Evolutionary conservation across 495 filamentous ascomycete species (phyloP), one percentile per base, ranked within the genome.

Genomic region (Poronia punctata): DNA sequence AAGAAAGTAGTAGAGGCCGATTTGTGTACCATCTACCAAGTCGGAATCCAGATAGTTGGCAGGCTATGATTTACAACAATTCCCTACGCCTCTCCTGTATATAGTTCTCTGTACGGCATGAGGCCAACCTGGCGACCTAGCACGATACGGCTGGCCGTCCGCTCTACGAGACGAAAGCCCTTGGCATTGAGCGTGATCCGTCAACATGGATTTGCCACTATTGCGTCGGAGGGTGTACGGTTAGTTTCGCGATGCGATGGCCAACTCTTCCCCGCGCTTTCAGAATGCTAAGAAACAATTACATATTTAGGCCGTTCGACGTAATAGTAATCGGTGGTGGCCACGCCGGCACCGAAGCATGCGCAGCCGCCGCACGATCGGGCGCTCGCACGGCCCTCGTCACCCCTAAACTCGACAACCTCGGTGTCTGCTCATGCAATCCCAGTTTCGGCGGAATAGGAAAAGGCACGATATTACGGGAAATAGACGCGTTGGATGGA

Each of bases 391-490:
- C 92, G 4, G 88, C 84, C 4, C 75, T 98, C 40, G 72, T 98
- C 25, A 98, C 92, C 3, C 89, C 86, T 34, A 84, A 79, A 41
- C 56, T 88, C 39, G 79, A 86, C 35, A 95, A 95, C 53, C 82
- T 98, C 19, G 92, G 92, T 24, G 84, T 90, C 15, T 97, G 93
- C 65, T 96, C 90, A 36, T 98, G 92, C 69, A 98, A 98, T 62
- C 92, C 92, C 19, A 92, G 84, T 42, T 94, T 98, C 58, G 92
- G 92, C 32, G 92, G 92, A 22, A 98, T 98, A 50, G 92, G 92
- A n/a, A 98, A 98, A 62, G 92, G 92, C 7, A 96, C 84, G 11
- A 97, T 98, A 74, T 68, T 98, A 23, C 81, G 90, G 2, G 92
- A 98, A 60, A 80, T 98, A 20, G 92, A 98, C 66, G 93, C 92